Evolutionary conservation across 2,329 filamentous ascomycete genomes (phyloP).

Genomic region (Epichloe gansuensis): DNA sequence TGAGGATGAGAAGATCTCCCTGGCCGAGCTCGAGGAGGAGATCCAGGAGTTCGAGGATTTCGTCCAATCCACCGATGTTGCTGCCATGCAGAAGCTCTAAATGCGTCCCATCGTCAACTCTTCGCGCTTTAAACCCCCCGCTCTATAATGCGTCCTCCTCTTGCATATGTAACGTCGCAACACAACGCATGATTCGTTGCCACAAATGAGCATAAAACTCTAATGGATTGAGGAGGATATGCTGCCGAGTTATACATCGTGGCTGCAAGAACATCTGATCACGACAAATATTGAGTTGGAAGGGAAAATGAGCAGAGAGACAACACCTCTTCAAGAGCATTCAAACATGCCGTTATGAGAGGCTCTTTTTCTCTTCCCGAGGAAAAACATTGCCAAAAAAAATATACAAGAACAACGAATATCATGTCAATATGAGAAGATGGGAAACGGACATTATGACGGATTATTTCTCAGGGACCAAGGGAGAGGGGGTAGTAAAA

Average conservation of each 20-base stretch:
- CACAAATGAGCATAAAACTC: not conserved
- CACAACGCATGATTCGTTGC: not conserved
- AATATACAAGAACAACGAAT: not conserved
- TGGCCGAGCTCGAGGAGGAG: slow-evolving; percentile 74
- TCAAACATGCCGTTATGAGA: not conserved
- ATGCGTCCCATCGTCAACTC: slow-evolving; percentile 1
- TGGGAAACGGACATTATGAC: not conserved
- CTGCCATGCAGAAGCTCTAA: slow-evolving; percentile 89
- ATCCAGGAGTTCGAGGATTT: slow-evolving; percentile 80
- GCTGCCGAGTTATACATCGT: not conserved
- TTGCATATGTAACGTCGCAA: not conserved
- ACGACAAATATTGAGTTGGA: not conserved
- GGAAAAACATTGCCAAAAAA: not conserved
- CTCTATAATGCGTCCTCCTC: not conserved
- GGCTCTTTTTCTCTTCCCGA: not conserved
- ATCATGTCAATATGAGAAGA: not conserved
- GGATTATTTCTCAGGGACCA: not conserved
- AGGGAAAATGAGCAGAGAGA: not conserved
- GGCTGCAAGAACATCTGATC: not conserved
- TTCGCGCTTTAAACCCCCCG: not conserved
- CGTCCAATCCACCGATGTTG: slow-evolving; percentile 88
- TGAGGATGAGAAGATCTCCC: slow-evolving; percentile 91
- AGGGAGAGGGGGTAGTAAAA: not conserved
- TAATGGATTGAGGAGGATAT: not conserved
- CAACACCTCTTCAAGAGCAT: not conserved